Evolutionary conservation across 805 yeast species (phyloP).

Genomic region (Teunomyces panamensis): DNA sequence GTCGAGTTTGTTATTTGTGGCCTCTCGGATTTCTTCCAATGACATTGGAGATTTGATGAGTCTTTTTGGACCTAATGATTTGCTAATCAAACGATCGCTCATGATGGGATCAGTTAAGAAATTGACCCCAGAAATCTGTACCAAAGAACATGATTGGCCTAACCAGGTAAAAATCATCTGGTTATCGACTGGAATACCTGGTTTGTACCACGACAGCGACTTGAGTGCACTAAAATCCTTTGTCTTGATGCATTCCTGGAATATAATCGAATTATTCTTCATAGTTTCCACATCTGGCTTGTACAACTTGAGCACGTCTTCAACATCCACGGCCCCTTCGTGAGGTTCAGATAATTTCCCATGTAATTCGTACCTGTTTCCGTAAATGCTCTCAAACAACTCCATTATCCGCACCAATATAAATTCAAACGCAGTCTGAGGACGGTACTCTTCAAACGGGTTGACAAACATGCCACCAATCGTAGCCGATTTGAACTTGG

Average conservation of each 20-base stretch:
- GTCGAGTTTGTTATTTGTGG: slow-evolving; percentile 57
- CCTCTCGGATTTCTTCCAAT: slow-evolving; percentile 49
- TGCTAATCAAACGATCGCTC: slow-evolving; percentile 57
- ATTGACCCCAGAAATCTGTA: slow-evolving; percentile 69
- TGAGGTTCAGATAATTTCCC: slow-evolving; percentile 25
- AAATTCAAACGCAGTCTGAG: slow-evolving; percentile 87
- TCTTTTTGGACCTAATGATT: slow-evolving; percentile 76
- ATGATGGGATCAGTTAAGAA: slow-evolving; percentile 86
- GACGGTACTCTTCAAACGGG: slow-evolving; percentile 87
- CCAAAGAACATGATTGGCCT: slow-evolving; percentile 83
- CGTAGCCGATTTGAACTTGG: slow-evolving; percentile 34
- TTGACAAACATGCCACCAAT: slow-evolving; percentile 81
- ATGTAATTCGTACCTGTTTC: slow-evolving; percentile 34
- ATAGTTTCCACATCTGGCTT: slow-evolving; percentile 54
- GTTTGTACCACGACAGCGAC: background rate
- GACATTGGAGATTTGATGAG: slow-evolving; percentile 74
- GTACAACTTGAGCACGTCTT: slow-evolving; percentile 55
- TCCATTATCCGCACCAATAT: slow-evolving; percentile 70
- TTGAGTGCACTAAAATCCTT: slow-evolving; percentile 14
- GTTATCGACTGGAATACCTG: slow-evolving; percentile 33
- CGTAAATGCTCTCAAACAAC: slow-evolving; percentile 54
- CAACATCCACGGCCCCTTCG: slow-evolving; percentile 56
- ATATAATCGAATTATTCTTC: slow-evolving; percentile 29
- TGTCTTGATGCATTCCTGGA: slow-evolving; percentile 23
- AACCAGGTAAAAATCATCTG: slow-evolving; percentile 81